Evolutionary conservation across 1,284 basidiomycete species (phyloP).

Genomic region (Puccinia coronata): DNA sequence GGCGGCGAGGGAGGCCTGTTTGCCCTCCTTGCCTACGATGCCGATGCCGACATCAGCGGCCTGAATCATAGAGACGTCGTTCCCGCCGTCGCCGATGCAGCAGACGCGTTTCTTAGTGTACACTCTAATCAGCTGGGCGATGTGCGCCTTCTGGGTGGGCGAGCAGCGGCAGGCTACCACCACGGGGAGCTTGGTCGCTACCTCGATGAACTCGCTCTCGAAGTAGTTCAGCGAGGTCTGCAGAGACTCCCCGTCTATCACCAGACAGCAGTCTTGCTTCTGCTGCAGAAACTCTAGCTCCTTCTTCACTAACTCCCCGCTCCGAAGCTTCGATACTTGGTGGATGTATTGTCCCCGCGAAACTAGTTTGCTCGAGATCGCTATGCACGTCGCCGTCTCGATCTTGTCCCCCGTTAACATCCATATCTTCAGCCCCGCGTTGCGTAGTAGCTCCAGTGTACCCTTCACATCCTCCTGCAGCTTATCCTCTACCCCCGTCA

Average conservation of each 20-base stretch:
- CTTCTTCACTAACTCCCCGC: constrained; percentile 74
- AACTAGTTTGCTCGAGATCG: constrained; percentile 94
- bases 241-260: constrained; percentile 97
- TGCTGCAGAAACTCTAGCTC: constrained; percentile 92
- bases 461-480: constrained; percentile 94
- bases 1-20: constrained; percentile 94
- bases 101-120: constrained; percentile 93
- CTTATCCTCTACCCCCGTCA: constrained; percentile 98
- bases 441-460: constrained; percentile 87
- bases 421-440: constrained; percentile 99
- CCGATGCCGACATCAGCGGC: constrained; percentile 92
- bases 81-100: constrained; percentile 94
- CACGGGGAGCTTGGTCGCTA: constrained; percentile 90
- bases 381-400: constrained; percentile 97
- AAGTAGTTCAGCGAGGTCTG: constrained; percentile 89
- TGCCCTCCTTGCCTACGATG: constrained; percentile 98
- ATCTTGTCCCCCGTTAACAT: constrained; percentile 99
- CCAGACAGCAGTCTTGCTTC: constrained; percentile 93
- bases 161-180: constrained; percentile 98
- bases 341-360: constrained; percentile 96
- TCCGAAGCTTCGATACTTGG: constrained; percentile 78
- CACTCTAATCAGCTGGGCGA: constrained; percentile 84
- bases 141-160: constrained; percentile 97
- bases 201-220: constrained; percentile 89
- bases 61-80: constrained; percentile 95